phyloP scores from a whole-genome alignment of 805 yeast species.

The Starmerella tilneyi region DNA sequence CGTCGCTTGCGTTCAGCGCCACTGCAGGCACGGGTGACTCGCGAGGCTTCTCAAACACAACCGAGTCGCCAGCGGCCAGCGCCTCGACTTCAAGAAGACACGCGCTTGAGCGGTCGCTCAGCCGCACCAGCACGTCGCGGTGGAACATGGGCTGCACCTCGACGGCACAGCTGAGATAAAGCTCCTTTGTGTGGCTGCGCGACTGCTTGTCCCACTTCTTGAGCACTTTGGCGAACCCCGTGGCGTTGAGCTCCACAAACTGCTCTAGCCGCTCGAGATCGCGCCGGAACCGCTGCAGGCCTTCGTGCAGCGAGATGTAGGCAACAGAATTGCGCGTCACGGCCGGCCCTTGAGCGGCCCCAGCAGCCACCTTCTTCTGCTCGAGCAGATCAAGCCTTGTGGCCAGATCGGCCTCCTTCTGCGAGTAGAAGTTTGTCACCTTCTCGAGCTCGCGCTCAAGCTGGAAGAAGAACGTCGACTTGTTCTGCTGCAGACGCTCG shows the following conservation, averaged over 20 bases:
- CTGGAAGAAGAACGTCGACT: conserved; percentile 76
- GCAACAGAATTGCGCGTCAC: conserved; percentile 53
- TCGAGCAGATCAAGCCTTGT: conserved; percentile 65
- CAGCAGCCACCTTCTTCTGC: conserved; percentile 54
- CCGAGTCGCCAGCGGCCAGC: conserved; percentile 43
- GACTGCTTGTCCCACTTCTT: conserved; percentile 98
- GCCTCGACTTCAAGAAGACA: conserved; percentile 64
- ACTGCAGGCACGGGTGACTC: conserved; percentile 12
- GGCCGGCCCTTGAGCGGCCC: conserved; percentile 38
- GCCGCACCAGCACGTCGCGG: conserved; percentile 69
- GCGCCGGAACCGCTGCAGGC: conserved; percentile 77
- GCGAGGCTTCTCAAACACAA: conserved; percentile 19
- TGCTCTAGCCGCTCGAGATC: conserved; percentile 84
- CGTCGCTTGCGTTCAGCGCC: conserved; percentile 36
- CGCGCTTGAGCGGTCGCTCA: conserved; percentile 54
- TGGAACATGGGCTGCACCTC: conserved; percentile 96
- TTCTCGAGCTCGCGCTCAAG: conserved; percentile 92
- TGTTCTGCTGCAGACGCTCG: conserved; percentile 67
- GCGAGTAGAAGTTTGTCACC: conserved; percentile 83
- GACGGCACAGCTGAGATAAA: conserved; percentile 83
- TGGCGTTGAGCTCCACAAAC: conserved; percentile 86
- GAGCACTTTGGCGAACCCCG: conserved; percentile 89
- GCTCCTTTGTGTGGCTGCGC: conserved; percentile 85
- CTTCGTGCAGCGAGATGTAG: conserved; percentile 73
- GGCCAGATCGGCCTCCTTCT: conserved; percentile 80